Percentiles rank a stretch among this genome's conserved stretches.
Conservation (phyloP, 169 alveolate species). For the Miamiensis avidus region DNA sequence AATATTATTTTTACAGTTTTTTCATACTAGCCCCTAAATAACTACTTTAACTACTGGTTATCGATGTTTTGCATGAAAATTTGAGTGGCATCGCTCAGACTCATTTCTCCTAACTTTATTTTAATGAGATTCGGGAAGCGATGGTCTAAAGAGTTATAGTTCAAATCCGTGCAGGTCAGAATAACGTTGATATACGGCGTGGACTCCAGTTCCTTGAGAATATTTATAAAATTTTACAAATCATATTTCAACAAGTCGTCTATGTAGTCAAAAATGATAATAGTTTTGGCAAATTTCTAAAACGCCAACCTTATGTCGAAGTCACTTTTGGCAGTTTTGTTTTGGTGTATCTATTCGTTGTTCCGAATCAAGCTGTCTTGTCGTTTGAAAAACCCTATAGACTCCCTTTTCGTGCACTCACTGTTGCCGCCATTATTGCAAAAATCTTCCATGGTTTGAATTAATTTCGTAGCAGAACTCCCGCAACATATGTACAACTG, state of each 20-base stretch:
- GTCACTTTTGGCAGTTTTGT: no score
- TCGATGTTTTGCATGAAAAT: not conserved
- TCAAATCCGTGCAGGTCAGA: not conserved
- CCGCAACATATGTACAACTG: not conserved
- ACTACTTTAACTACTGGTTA: not conserved
- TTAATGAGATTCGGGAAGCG: not conserved
- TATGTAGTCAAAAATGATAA: not conserved
- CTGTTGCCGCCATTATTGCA: not conserved
- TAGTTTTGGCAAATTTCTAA: no score
- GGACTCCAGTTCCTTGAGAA: not conserved
- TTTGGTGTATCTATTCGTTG: no score
- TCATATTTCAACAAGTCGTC: not conserved
- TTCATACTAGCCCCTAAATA: not conserved
- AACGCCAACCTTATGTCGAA: no score
- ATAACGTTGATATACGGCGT: not conserved
- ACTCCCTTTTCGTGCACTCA: not conserved
- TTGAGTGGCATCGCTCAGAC: not conserved
- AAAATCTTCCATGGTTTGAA: not conserved
- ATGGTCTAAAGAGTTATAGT: not conserved
- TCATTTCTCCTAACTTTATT: not conserved
- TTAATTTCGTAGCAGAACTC: not conserved
- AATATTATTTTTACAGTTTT: not conserved
- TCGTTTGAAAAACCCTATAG: not conserved
- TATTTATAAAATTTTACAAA: not conserved
- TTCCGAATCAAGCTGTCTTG: not conserved